Evolutionary conservation across 2,329 filamentous ascomycete species (phyloP).

Genomic region (Scleromitrula shiraiana): DNA sequence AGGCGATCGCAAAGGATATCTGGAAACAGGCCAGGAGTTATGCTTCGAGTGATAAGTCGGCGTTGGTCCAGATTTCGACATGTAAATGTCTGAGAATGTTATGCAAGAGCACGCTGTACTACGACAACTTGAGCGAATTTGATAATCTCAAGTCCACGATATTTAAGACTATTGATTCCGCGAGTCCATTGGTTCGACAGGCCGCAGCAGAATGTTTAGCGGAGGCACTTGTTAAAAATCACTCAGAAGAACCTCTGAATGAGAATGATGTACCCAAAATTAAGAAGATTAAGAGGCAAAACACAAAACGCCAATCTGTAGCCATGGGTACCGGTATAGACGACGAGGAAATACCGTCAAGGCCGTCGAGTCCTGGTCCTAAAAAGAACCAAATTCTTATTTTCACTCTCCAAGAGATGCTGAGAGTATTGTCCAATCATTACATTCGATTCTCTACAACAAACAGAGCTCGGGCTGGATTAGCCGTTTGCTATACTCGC

Average conservation of each 20-base stretch:
- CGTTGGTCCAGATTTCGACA: constrained; percentile 68
- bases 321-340: constrained; percentile 34
- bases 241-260: constrained; percentile 52
- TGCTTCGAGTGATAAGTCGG: constrained; percentile 71
- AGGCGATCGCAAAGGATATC: constrained; percentile 75
- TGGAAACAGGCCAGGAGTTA: constrained; percentile 85
- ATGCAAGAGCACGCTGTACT: constrained; percentile 65
- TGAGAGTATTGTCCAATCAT: constrained; percentile 70
- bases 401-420: constrained; percentile 68
- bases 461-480: constrained; percentile 71
- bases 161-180: constrained; percentile 80
- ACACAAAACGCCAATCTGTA: constrained; percentile 43
- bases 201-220: constrained; percentile 81
- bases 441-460: constrained; percentile 73
- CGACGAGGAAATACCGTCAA: constrained; percentile 62
- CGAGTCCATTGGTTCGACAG: constrained; percentile 67
- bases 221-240: constrained; percentile 72
- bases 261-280: constrained; percentile 47
- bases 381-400: constrained; percentile 67
- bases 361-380: constrained; percentile 67
- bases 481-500: constrained; percentile 81
- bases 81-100: constrained; percentile 73
- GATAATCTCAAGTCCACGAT: constrained; percentile 76
- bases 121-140: constrained; percentile 83
- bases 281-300: constrained; percentile 66